A percentile compares a stretch with the other conserved stretches of the same genome.
These are phyloP conservation scores for Fusarium domesticum DNA, from an alignment of 2,329 filamentous ascomycete species.

Conservation along the genomic window DNA sequence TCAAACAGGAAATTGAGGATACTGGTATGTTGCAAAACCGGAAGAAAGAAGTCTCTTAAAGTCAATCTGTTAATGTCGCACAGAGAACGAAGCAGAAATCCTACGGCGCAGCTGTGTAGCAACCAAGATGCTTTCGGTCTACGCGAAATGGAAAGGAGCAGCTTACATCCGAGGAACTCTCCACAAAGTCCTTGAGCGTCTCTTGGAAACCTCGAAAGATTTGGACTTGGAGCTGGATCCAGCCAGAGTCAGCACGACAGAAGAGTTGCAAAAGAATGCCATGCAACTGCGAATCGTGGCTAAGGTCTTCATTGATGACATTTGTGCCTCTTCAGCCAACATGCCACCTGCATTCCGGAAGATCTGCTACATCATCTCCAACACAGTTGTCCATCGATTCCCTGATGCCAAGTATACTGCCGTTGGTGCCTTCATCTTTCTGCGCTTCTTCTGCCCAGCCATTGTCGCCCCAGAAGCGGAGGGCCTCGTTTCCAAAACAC, in stretches of 20 bases:
- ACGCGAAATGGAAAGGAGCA: constrained; percentile 68
- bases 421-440: constrained; percentile 68
- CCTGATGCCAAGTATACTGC: constrained; percentile 70
- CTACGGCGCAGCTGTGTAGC: constrained; percentile 66
- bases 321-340: constrained; percentile 58
- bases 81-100: constrained; percentile 66
- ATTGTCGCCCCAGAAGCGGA: constrained; percentile 69
- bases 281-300: constrained; percentile 64
- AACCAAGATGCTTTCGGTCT: constrained; percentile 70
- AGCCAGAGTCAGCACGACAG: constrained; percentile 54
- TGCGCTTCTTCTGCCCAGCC: constrained; percentile 69
- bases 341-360: constrained; percentile 64
- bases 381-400: constrained; percentile 61
- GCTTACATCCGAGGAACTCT: constrained; percentile 62
- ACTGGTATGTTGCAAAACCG: constrained; percentile 45
- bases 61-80: constrained; percentile 9
- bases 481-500: constrained; percentile 57
- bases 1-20: constrained; percentile 66
- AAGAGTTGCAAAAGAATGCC: constrained; percentile 65
- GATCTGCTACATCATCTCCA: constrained; percentile 66
- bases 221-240: constrained; percentile 67
- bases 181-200: constrained; percentile 63
- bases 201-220: constrained; percentile 65
- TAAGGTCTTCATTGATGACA: constrained; percentile 69
- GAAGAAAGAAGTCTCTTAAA: not conserved